A percentile compares a stretch with the other conserved stretches of the same genome.
These are phyloP conservation scores for Candida piceae DNA, from an alignment of 805 yeast genomes.

Conservation along the genomic window DNA sequence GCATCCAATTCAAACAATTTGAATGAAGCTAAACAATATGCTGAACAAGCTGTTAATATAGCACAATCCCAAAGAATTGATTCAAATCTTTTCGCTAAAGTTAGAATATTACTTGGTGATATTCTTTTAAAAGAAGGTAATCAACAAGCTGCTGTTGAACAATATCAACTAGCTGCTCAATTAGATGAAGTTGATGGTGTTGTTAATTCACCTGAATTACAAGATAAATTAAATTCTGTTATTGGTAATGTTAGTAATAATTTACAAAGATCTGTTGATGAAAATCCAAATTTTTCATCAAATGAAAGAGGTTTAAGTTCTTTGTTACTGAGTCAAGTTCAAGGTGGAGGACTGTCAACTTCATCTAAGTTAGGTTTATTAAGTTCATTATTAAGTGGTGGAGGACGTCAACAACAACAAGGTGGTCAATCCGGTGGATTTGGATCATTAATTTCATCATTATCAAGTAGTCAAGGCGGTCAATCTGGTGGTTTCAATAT, in stretches of 20 bases:
- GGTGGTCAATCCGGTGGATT: conserved; percentile 18
- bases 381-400: conserved; percentile 17
- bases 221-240: conserved; percentile 22
- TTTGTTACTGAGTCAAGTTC: conserved; percentile 22
- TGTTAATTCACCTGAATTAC: conserved; percentile 28
- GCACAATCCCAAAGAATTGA: conserved; percentile 21
- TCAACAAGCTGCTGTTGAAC: conserved; percentile 21
- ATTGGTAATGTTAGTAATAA: conserved; percentile 18
- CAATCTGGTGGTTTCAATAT: conserved; percentile 30
- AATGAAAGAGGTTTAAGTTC: conserved; percentile 29
- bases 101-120: conserved; percentile 26
- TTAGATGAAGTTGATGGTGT: conserved; percentile 30
- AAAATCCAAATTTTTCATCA: conserved; percentile 15
- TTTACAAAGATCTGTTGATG: conserved; percentile 20
- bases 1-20: conserved; percentile 11
- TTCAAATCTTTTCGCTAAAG: conserved; percentile 23
- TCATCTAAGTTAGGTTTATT: conserved; percentile 25
- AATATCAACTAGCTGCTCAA: conserved; percentile 26
- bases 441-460: conserved; percentile 20
- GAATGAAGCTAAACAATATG: conserved; percentile 13
- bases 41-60: conserved; percentile 16
- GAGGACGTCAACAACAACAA: conserved; percentile 7
- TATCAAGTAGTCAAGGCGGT: conserved; percentile 19
- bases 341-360: conserved; percentile 22
- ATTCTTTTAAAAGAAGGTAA: conserved; percentile 20